Evolutionary conservation across 2,329 filamentous ascomycete genomes (phyloP), one percentile per base, ranked within the genome.

Genomic region (Sporothrix dimorphospora): DNA sequence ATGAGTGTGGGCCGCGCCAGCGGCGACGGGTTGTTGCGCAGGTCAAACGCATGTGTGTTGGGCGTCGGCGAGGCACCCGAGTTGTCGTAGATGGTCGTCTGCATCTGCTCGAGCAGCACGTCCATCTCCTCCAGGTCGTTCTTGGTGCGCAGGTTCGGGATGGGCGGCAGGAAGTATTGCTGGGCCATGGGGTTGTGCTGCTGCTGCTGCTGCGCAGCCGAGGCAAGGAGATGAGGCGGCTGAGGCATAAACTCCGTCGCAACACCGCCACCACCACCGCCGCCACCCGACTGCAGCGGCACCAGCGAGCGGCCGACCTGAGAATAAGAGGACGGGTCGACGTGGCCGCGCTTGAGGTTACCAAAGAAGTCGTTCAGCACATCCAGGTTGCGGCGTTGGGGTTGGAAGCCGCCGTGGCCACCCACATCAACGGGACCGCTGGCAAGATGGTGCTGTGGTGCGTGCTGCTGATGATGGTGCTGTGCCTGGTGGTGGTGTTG

Each of bases 21-120:
- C 2, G 79, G 79, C 3, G 79, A 80, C 66, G 77, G 76, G 78
- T 87, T 83, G 78, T 87, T 83, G 75, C 89, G 88, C 81, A 88
- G 85, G 76, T 86, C 86, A 71, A 87, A 83, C 47, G 78, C 79
- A 77, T 94, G 91, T 74, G 94, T 89, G 77, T 92, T 92, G 72
- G 97, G 88, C 72, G 93, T 92, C 2, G 93, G 93, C 42, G 94
- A 91, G 68, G 94, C 91, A 77, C 90, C 93, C 71, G 94, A 91
- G 80, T 91, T 97, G 83, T 98, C 96, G 80, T 98, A 98, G 66
- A 98, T 94, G 61, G 95, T 98, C 75, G 92, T 91, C 82, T 98
- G 94, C 86, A 98, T 95, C 82, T 98, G 94, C 82, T 97, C 94
- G 71, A 99, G 88, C 81, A 98, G 93, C 79, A 94, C 92, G 81